Base-by-base conservation (phyloP, 352 stramenopile species). In the Globisporangium cystogenes region DNA sequence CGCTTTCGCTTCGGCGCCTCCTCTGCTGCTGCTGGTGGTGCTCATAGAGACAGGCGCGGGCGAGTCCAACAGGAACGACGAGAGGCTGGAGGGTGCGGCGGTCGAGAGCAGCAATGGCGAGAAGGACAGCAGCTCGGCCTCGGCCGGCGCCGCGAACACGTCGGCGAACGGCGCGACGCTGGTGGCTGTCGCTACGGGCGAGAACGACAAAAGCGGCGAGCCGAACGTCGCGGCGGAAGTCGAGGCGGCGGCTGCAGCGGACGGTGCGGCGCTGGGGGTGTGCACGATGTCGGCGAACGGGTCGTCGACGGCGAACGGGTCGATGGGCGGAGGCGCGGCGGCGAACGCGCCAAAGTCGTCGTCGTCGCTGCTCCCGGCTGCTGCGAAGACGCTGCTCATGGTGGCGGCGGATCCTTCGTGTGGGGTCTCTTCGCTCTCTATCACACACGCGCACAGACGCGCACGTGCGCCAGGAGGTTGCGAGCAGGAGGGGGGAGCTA, bases 311-410 rank as follows among this genome's bases (percentile, higher is more conserved):
- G 51, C 16, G 55, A 57, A 46, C 67, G 69, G 7, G 67, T 65
- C 14, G 60, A 43, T 10, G 66, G 66, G 48, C 18, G 58, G 53
- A 45, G 67, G 59, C 20, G 72, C 72, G 8, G 68, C 51, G 29
- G 63, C 56, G 31, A 84, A 84, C n/a, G 61, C 65, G 31, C 66
- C 57, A 44, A 81, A 79, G 15, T 69, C 70, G 42, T 70, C 68
- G 40, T 62, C 50, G 36, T 48, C 47, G 31, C 20, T 53, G 31
- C 20, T 53, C 3, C 33, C 33, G 5, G 33, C 33, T 16, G 33
- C 33, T 39, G 33, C 14, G 14, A 39, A 39, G 33, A 18, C 14
- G 33, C 18, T 12, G 33, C 14, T 39, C 33, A 39, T 39, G 33
- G 33, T 4, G 29, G 10, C 29, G 8, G 7, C 4, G 31, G n/a